Conservation (phyloP, 2,329 filamentous ascomycete genomes). For the Chrysosporium keratinophilum region DNA sequence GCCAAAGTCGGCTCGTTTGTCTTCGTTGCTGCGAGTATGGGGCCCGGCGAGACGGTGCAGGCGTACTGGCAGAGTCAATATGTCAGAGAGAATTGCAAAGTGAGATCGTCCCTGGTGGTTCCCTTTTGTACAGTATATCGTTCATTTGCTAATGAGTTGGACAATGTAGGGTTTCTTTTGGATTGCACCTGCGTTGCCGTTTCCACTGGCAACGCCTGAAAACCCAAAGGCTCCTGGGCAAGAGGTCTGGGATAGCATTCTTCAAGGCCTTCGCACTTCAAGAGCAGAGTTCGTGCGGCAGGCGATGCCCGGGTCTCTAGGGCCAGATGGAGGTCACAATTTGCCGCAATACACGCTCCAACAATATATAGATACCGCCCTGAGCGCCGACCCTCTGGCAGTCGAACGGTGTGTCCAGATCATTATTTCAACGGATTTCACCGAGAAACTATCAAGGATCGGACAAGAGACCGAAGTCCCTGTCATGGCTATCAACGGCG, state of each 20-base stretch:
- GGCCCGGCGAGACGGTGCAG: conserved; percentile 23
- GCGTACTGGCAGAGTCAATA: conserved; percentile 20
- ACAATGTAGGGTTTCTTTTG: conserved; percentile 20
- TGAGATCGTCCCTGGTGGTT: conserved; percentile 3
- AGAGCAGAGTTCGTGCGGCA: conserved; percentile 18
- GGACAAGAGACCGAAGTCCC: conserved; percentile 15
- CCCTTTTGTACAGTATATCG: neutral
- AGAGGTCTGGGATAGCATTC: conserved; percentile 22
- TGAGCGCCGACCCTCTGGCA: conserved; percentile 21
- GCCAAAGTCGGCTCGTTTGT: conserved; percentile 20
- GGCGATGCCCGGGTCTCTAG: conserved; percentile 19
- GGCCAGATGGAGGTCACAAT: conserved; percentile 16
- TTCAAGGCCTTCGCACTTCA: conserved; percentile 19
- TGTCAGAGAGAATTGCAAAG: conserved; percentile 19
- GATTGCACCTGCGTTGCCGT: conserved; percentile 21
- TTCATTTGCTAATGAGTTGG: neutral
- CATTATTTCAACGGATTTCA: conserved; percentile 22
- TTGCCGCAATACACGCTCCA: conserved; percentile 17
- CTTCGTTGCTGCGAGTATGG: conserved; percentile 24
- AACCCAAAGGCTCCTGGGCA: conserved; percentile 20
- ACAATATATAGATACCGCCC: conserved; percentile 20
- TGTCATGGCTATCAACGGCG: conserved; percentile 23
- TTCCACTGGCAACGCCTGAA: conserved; percentile 16
- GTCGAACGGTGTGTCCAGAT: conserved; percentile 24
- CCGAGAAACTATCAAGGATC: conserved; percentile 18